Evolutionary conservation across 352 stramenopile species (phyloP), one percentile per base, ranked within the genome.

Genomic region (Globisporangium solare): DNA sequence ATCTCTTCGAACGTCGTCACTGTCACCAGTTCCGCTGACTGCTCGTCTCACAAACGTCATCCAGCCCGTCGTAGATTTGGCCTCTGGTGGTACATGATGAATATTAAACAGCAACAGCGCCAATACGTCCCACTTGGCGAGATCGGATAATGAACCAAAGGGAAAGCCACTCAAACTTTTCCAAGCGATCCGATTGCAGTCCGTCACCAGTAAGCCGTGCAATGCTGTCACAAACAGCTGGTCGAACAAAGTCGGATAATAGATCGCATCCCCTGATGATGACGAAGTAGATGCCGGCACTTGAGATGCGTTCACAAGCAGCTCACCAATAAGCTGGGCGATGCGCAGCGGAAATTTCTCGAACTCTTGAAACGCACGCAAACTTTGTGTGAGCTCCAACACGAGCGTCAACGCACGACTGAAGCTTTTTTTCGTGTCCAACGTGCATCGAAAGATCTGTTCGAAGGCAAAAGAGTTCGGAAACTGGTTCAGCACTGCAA

Each of bases 401-500:
- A 91, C 80, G 21, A 93, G 54, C 15, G 83, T 87, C 18, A 93
- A 51, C 6, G 83, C 80, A 58, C 83, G 71, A 56, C 79, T 88
- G 49, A 91, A 91, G 57, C 73, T 79, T 54, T 89, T 90, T 56
- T 93, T 91, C 18, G 83, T 75, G 54, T 93, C 79, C 40, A 79
- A 64, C 2, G 68, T 79, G 67, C 79, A 90, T 14, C 57, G 58
- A 32, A 91, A 90, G 2, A 93, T 43, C 52, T 93, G 83, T 47
- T 87, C 73, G 50, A 93, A 89, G 4, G 80, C 83, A 60, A 93
- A 91, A 2, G 71, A 71, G 64, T 93, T 86, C 5, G 85, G 85
- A 47, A 95, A 93, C 63, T 95, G 85, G n/a, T 91, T 88, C 40
- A 92, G 56, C 1, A 95, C 73, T 0, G 80, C 79, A 4, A 92